Conservation (phyloP, 164 flowering plant species). For the Saururus chinensis region DNA sequence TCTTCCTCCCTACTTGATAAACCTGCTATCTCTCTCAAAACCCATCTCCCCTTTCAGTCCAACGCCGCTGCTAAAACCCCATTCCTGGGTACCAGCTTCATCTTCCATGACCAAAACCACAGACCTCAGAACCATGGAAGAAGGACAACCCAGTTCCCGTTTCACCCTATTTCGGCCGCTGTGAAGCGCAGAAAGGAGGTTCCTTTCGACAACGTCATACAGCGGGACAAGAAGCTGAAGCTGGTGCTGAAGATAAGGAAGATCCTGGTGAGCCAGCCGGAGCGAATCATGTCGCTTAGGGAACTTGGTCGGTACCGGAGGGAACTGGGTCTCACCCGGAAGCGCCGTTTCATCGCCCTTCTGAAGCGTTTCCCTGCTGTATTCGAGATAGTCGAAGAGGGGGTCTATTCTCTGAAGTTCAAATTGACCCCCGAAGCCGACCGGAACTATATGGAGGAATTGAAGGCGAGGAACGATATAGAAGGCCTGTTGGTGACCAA, state of each 20-base stretch:
- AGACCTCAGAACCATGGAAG: conserved; percentile 20
- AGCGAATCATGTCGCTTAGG: conserved; percentile 60
- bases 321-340: conserved; percentile 52
- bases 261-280: conserved; percentile 69
- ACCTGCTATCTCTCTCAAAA: conserved; percentile 15
- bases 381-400: conserved; percentile 89
- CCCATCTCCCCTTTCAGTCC: conserved; percentile 19
- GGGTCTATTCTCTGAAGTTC: conserved; percentile 57
- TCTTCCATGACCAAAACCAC: conserved; percentile 9
- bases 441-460: conserved; percentile 67
- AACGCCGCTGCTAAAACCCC: conserved; percentile 17
- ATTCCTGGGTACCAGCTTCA: conserved; percentile 42
- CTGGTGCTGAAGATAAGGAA: conserved; percentile 76
- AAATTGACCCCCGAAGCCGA: conserved; percentile 84
- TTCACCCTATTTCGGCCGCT: conserved; percentile 47
- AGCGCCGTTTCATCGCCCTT: conserved; percentile 63
- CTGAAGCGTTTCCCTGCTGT: conserved; percentile 71
- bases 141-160: conserved; percentile 13
- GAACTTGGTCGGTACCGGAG: conserved; percentile 65
- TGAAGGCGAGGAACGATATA: conserved; percentile 71
- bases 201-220: conserved; percentile 82
- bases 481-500: conserved; percentile 59
- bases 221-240: conserved; percentile 84
- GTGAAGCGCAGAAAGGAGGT: conserved; percentile 91
- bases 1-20: conserved; percentile 13